phyloP scores from a whole-genome alignment of 2,329 filamentous ascomycete genomes.

The Aspergillus fructus region DNA sequence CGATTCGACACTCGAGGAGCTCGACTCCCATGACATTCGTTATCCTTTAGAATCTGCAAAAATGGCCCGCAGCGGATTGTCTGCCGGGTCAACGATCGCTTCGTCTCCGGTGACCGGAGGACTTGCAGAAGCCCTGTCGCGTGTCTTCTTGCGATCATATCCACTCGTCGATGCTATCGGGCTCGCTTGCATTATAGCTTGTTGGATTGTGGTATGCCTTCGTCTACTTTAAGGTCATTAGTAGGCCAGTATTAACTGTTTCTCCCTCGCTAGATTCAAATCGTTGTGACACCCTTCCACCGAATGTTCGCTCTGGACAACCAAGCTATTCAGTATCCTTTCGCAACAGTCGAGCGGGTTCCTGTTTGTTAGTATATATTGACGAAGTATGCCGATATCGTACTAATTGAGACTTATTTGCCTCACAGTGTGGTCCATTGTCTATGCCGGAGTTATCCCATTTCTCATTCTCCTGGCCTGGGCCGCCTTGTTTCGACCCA shows the following conservation, averaged over 20 bases:
- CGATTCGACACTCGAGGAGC: constrained; percentile 2
- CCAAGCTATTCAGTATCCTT: constrained; percentile 78
- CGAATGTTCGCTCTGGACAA: constrained; percentile 92
- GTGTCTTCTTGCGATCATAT: constrained; percentile 70
- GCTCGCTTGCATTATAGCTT: constrained; percentile 66
- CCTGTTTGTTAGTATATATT: constrained; percentile 61
- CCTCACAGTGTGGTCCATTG: constrained; percentile 62
- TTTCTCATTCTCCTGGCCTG: constrained; percentile 65
- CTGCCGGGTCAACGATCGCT: constrained; percentile 24
- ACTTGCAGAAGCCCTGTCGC: constrained; percentile 47
- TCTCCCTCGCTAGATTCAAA: constrained; percentile 54
- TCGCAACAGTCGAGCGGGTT: constrained; percentile 81
- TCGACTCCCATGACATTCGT: constrained; percentile 11
- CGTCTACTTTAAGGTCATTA: not conserved
- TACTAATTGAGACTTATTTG: constrained; percentile 3
- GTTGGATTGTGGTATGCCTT: constrained; percentile 49
- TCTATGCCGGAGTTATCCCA: constrained; percentile 75
- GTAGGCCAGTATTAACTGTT: not conserved
- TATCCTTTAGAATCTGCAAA: constrained; percentile 5
- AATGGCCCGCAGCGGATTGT: constrained; percentile 31
- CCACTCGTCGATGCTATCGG: constrained; percentile 84
- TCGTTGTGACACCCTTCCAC: constrained; percentile 81
- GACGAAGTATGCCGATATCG: not conserved
- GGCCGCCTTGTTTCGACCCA: constrained; percentile 62
- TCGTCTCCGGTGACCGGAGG: constrained; percentile 39